Evolutionary conservation across 2,329 filamentous ascomycete species (phyloP), one percentile per base, ranked within the genome.

Genomic region (Pseudocercospora vitis): DNA sequence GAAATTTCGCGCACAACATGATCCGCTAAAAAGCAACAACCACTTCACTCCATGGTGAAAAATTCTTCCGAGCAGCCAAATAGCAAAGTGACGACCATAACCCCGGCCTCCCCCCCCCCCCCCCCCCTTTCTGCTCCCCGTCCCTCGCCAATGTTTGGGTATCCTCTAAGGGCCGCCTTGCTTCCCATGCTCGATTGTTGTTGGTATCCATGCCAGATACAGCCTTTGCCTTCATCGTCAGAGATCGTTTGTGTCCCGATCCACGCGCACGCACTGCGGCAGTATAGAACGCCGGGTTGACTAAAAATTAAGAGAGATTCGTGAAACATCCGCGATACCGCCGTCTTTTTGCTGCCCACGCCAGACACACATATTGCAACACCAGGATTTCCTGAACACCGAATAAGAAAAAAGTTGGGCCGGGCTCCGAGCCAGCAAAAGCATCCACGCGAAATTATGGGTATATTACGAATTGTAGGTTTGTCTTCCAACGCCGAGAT

Each of bases 361-460:
- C n/a, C n/a, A n/a, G n/a, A n/a, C 24, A 45, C 42, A 45, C 14
- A 45, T 6, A 45, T 31, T 29, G 24, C n/a, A 24, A 45, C 42
- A 45, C 26, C 11, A 16, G 29, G 16, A 19, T 11, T 18, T 28
- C 23, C 19, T 26, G 39, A 44, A 40, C 47, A 21, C 37, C 37
- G 24, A 21, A 42, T 23, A 40, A 35, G 40, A 44, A 32, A 44
- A 52, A 45, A 55, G 12, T 39, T 31, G 16, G 35, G 14, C 35
- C 5, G 16, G 53, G 26, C 26, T 29, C 53, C 50, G 42, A 39
- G 50, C 44, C 53, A 45, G 40, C 40, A 45, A 59, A 57, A 55
- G 50, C 58, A 61, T 62, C 60, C 56, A 62, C 60, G 55, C 35
- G 53, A 61, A 62, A 53, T 55, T 48, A 52, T 55, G 58, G 60